Conservation (phyloP, 129 eudicot species). For the Daucus carota region DH1_v3.0 NC_030387.2:7914501-7915000, state of each 20-base stretch:
- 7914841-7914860: slow-evolving; percentile 80
- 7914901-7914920: neutral
- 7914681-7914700: slow-evolving; percentile 87
- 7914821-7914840: slow-evolving; percentile 56
- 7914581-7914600: slow-evolving; percentile 63
- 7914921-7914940: neutral
- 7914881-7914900: neutral
- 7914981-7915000: slow-evolving; percentile 60
- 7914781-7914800: neutral
- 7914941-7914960: neutral
- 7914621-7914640: slow-evolving; percentile 90
- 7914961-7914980: slow-evolving; percentile 65
- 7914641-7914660: slow-evolving; percentile 71
- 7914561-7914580: neutral
- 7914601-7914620: slow-evolving; percentile 73
- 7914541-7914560: neutral
- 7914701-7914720: neutral
- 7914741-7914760: neutral
- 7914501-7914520: neutral
- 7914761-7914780: neutral
- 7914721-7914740: neutral
- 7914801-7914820: slow-evolving; percentile 34
- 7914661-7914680: slow-evolving; percentile 77
- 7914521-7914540: neutral
- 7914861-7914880: slow-evolving; percentile 62